Conservation (phyloP, 139 green algal species). For the Chlamydomonas schloesseri region DNA sequence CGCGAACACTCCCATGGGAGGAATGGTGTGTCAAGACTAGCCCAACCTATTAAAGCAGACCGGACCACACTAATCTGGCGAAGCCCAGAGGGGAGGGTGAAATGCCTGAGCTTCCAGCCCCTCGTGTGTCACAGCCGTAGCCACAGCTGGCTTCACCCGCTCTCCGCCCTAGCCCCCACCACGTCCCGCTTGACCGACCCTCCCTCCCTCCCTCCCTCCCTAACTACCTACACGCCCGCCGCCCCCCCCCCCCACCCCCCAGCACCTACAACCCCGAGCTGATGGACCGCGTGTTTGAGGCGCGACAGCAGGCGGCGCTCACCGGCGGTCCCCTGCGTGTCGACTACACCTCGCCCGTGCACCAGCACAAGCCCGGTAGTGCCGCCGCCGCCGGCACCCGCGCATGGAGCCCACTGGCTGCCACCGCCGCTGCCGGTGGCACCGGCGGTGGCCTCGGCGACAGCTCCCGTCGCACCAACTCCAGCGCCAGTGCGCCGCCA, state of each 20-base stretch:
- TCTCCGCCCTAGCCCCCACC: too few species aligned
- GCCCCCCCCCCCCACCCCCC: too few species aligned
- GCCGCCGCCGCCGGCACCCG: not conserved
- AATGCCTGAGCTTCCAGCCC: too few species aligned
- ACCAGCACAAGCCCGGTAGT: not conserved
- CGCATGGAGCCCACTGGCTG: not conserved
- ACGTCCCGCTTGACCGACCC: not conserved
- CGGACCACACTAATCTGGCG: too few species aligned
- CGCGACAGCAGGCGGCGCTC: not conserved
- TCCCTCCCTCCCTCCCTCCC: not conserved
- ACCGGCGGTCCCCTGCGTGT: not conserved
- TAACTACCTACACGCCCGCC: too few species aligned
- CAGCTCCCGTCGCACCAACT: not conserved
- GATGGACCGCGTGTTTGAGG: not conserved
- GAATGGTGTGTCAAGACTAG: too few species aligned
- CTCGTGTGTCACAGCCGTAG: too few species aligned
- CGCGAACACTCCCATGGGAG: too few species aligned
- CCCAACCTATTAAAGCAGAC: too few species aligned
- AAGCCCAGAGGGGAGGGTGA: too few species aligned
- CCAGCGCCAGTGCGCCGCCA: not conserved
- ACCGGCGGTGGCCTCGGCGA: not conserved
- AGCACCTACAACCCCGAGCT: conserved; percentile 34
- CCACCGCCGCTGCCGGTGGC: not conserved
- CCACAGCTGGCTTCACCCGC: too few species aligned
- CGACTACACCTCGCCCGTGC: conserved; percentile 5